Base-by-base conservation (phyloP, 2,329 filamentous ascomycete genomes). In the Taxawa tesnikishii region DNA sequence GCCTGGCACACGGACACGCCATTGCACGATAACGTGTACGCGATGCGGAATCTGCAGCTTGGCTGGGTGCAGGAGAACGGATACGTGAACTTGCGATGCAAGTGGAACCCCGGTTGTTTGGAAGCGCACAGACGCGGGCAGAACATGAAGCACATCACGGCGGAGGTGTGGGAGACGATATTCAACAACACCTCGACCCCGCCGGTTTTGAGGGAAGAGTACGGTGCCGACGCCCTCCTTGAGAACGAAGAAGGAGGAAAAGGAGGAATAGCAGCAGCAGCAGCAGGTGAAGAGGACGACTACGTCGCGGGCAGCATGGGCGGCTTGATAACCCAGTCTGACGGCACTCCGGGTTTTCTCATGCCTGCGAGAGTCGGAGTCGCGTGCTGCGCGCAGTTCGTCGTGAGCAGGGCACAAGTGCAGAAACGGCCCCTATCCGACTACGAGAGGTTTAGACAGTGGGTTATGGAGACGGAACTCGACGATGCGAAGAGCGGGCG, bases 361-460 rank as follows among this genome's bases (percentile, higher is more conserved):
- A n/a, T n/a, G n/a, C n/a, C n/a, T n/a, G n/a, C n/a, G n/a, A n/a
- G n/a, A n/a, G n/a, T 36, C 9, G 32, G 26, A 15, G 26, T 28
- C 18, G 27, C 35, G 12, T 41, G 38, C 16, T 41, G 38, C 25
- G 71, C 73, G 12, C 75, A 79, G 49, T 79, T 79, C 39, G 75
- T 68, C 0, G 67, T 78, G 5, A 69, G 70, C 3, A 56, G 62
- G 6, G 62, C 68, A 5, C 63, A 63, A 28, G 60, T 79, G 17
- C 58, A 46, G 6, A 48, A 53, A 28, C 57, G 70, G 19, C 60
- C 69, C 3, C 51, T 51, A 27, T 57, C 58, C 7, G 69, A 72
- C 37, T 79, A 79, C 41, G 45, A 68, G 11, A 61, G 60, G 24
- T 70, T 68, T 46, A 60, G 73, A 4, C 54, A 73, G 28, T 79